A percentile compares a stretch with the other conserved stretches of the same genome.
These are phyloP conservation scores for Amanita exitialis DNA, from an alignment of 768 basidiomycete species.

Conservation along the genomic window DNA sequence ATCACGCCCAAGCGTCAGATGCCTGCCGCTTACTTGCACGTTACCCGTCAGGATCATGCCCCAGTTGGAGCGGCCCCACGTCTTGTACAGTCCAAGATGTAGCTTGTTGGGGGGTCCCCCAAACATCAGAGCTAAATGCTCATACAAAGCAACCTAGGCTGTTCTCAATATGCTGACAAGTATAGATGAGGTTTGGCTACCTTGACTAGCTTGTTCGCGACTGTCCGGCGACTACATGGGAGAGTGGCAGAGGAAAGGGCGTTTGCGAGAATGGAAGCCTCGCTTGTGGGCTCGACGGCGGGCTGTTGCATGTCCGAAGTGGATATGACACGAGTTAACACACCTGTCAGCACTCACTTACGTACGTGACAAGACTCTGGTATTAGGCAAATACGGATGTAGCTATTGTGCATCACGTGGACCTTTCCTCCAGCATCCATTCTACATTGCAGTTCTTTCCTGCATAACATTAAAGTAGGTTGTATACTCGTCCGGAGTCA, in stretches of 20 bases:
- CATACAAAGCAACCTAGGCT: constrained; percentile 79
- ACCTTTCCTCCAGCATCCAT: not conserved
- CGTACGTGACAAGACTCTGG: too few species aligned
- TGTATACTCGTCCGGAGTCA: constrained; percentile 91
- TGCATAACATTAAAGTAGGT: constrained; percentile 67
- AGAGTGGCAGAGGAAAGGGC: constrained; percentile 17
- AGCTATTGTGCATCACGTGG: not conserved
- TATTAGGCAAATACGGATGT: not conserved
- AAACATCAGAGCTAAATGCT: constrained; percentile 55
- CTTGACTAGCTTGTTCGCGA: constrained; percentile 46
- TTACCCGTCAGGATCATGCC: constrained; percentile 89
- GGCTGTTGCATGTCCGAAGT: not conserved
- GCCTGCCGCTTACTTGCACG: constrained; percentile 52
- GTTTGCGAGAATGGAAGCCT: not conserved
- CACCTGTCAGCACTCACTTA: too few species aligned
- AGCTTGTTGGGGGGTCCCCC: constrained; percentile 66
- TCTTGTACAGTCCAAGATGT: constrained; percentile 57
- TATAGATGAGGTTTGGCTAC: constrained; percentile 18
- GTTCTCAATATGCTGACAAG: not conserved
- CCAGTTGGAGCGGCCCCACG: constrained; percentile 73
- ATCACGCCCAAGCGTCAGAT: constrained; percentile 67
- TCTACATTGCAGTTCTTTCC: constrained; percentile 21
- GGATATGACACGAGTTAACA: too few species aligned
- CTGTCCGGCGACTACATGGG: constrained; percentile 27
- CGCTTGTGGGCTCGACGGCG: not conserved